Conservation (phyloP, 441 rosid genomes). For the Flueggea neowawraea region DNA sequence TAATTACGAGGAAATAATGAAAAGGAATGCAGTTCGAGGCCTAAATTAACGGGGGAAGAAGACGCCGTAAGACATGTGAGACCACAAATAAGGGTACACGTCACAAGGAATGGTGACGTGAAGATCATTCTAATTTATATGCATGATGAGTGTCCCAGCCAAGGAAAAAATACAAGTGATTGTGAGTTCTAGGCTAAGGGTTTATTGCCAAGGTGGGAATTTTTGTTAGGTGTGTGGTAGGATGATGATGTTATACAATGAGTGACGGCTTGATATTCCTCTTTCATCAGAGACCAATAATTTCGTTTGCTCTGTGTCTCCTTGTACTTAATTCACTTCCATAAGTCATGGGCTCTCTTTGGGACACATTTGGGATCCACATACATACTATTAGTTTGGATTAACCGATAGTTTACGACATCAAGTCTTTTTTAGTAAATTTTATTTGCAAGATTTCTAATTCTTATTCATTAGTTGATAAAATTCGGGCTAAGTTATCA, state of each 20-base stretch:
- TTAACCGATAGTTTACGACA: too few relatives aligned
- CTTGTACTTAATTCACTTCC: conserved; percentile 25
- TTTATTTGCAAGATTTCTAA: too few relatives aligned
- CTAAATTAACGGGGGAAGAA: conserved; percentile 40
- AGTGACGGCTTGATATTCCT: conserved; percentile 70
- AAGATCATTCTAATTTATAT: conserved; percentile 15
- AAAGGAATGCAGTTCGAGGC: conserved; percentile 2
- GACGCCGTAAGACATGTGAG: conserved; percentile 35
- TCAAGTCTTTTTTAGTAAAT: too few relatives aligned
- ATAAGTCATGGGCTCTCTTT: conserved; percentile 27
- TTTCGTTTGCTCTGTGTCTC: conserved; percentile 16
- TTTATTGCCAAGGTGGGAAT: conserved; percentile 29
- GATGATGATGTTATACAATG: conserved; percentile 39
- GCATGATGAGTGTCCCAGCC: conserved; percentile 15
- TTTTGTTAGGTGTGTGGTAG: conserved; percentile 16
- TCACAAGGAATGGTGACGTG: conserved; percentile 33
- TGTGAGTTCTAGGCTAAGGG: conserved; percentile 33
- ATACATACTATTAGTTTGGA: too few relatives aligned
- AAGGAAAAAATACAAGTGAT: conserved; percentile 30
- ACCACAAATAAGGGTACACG: conserved; percentile 32
- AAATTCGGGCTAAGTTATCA: too few relatives aligned
- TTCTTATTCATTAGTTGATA: too few relatives aligned
- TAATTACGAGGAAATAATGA: neutral
- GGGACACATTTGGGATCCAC: neutral
- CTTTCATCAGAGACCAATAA: conserved; percentile 30